Evolutionary conservation across 2,329 filamentous ascomycete genomes (phyloP).

Genomic region (Cladophialophora chaetospira): DNA sequence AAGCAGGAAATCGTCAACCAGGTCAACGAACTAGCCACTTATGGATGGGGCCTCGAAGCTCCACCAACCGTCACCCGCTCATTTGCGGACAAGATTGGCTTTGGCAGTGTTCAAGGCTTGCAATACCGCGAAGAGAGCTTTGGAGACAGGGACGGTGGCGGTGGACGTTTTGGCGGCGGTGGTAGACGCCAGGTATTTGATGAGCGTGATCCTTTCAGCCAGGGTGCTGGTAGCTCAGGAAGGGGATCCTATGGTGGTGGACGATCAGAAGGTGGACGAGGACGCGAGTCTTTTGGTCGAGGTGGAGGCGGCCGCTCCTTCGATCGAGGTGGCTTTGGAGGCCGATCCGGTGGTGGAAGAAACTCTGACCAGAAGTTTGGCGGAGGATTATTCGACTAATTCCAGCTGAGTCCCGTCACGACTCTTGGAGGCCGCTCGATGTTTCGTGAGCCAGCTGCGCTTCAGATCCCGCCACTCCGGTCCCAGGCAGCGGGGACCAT

Average conservation of each 20-base stretch:
- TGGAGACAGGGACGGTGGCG: constrained; percentile 2
- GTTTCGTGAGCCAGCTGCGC: too few species aligned
- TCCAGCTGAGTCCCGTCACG: too few species aligned
- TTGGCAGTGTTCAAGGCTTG: constrained; percentile 35
- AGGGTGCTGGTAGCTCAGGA: constrained; percentile 2
- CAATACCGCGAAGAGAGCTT: constrained; percentile 23
- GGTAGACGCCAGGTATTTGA: constrained; percentile 5
- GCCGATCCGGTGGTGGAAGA: constrained; percentile 1
- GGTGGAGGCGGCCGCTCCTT: too few species aligned
- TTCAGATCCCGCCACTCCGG: too few species aligned
- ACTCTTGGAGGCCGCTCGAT: too few species aligned
- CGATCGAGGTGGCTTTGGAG: constrained; percentile 14
- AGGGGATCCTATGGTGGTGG: neutral
- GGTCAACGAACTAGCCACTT: constrained; percentile 48
- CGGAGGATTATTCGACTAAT: too few species aligned
- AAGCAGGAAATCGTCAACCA: constrained; percentile 46
- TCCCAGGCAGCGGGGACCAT: too few species aligned
- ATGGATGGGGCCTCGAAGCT: constrained; percentile 50
- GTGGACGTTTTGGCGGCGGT: constrained; percentile 1
- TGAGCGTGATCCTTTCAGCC: constrained; percentile 17
- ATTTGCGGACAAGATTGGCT: constrained; percentile 37
- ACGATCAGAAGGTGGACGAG: neutral
- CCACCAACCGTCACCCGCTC: constrained; percentile 40
- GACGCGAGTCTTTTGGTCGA: neutral
- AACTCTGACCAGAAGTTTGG: neutral